Conservation (phyloP, 2,329 filamentous ascomycete genomes). For the Colletotrichum sp. region DNA sequence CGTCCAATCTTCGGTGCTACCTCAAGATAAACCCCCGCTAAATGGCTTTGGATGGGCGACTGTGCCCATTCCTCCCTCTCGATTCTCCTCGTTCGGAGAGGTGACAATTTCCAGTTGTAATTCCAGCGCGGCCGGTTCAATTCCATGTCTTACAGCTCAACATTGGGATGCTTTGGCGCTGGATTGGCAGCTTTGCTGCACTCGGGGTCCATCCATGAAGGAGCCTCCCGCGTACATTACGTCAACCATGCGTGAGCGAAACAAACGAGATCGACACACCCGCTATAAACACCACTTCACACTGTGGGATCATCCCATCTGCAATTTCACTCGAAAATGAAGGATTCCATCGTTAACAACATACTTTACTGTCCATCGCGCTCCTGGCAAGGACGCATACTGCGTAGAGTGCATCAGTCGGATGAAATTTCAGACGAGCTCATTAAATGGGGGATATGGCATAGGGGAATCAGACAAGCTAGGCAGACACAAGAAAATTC, state of each 20-base stretch:
- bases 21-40: not conserved
- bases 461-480: constrained; percentile 17
- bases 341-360: not conserved
- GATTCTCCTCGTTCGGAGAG: not conserved
- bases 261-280: not conserved
- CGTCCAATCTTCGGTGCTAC: constrained; percentile 12
- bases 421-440: not conserved
- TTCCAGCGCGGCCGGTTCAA: not conserved
- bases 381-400: not conserved
- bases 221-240: not conserved
- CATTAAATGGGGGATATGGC: not conserved
- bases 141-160: not conserved
- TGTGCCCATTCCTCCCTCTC: not conserved
- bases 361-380: not conserved
- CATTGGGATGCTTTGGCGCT: not conserved
- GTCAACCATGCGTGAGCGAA: not conserved
- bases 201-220: not conserved
- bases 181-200: not conserved
- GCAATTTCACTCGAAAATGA: not conserved
- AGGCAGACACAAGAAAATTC: constrained; percentile 34
- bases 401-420: not conserved
- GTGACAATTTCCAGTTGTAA: not conserved
- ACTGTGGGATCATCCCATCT: not conserved
- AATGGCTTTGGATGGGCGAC: not conserved
- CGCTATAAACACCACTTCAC: not conserved